phyloP scores from a whole-genome alignment of 2,329 filamentous ascomycete species.

The Intubia oerlemansii region DNA sequence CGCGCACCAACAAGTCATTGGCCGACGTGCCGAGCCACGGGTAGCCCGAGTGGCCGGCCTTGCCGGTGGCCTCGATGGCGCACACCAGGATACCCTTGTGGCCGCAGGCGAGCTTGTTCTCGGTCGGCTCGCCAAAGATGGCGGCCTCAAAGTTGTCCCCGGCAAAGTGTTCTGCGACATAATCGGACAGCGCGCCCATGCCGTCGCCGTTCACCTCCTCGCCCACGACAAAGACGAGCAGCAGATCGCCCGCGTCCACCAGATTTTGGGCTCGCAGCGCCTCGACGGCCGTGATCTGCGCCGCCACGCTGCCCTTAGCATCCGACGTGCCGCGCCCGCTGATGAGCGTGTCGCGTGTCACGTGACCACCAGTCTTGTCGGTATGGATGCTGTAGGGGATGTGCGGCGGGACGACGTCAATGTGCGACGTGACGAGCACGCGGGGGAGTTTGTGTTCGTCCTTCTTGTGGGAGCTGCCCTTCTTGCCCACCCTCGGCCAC shows the following conservation, averaged over 20 bases:
- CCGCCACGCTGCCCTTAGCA: conserved; percentile 47
- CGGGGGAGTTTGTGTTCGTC: conserved; percentile 20
- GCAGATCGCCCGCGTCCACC: conserved; percentile 22
- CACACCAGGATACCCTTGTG: conserved; percentile 73
- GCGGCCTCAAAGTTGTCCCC: conserved; percentile 34
- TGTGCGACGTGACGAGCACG: conserved; percentile 57
- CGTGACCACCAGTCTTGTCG: conserved; percentile 12
- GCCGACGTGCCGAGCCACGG: conserved; percentile 77
- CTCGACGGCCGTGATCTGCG: conserved; percentile 49
- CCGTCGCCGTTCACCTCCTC: conserved; percentile 69
- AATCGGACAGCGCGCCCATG: conserved; percentile 39
- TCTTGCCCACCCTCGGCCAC: conserved; percentile 18
- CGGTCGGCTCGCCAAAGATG: conserved; percentile 87
- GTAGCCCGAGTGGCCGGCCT: conserved; percentile 75
- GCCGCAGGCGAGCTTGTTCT: conserved; percentile 66
- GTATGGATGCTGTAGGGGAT: conserved; percentile 43
- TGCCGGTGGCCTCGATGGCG: conserved; percentile 45
- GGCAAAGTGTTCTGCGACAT: conserved; percentile 7
- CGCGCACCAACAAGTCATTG: conserved; percentile 61
- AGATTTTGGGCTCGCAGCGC: conserved; percentile 23
- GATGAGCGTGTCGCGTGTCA: conserved; percentile 27
- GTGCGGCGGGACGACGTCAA: conserved; percentile 57
- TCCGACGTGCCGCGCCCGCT: conserved; percentile 56
- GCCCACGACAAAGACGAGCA: conserved; percentile 52
- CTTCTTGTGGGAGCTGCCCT: conserved; percentile 18